Base-by-base conservation (phyloP, 345 rosid species). In the Rhodamnia argentea region DNA sequence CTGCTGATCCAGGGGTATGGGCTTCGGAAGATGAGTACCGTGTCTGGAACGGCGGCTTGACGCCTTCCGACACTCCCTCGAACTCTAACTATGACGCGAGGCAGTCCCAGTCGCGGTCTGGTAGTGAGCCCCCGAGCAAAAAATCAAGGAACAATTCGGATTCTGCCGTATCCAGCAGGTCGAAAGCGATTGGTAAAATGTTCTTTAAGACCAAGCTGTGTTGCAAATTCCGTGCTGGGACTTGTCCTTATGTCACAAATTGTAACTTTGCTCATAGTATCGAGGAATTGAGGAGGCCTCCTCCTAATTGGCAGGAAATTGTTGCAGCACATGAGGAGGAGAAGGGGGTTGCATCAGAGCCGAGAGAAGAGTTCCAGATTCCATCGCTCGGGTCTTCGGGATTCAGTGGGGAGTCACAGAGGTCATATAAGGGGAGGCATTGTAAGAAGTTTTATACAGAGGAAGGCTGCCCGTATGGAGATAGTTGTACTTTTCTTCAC, bases 381-480 rank as follows among this genome's bases (percentile, higher is more conserved):
- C 98, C 97, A 10, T 90, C 96, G 5, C 52, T 96, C 37, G 95
- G 89, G 81, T 89, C 93, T 64, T 83, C 90, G 4, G 88, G 87
- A 37, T 91, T 90, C 75, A 89, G 86, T 62, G 94, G 85, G 75
- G 98, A 94, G 86, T 88, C 93, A 0, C 96, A 88, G 70, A 90
- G 99, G 87, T 93, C 94, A 8, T 94, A 85, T 88, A 97, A 97
- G 90, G 96, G 99, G 83, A 92, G 98, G 82, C 98, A 96, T 88
- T 97, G 99, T 90, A 96, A 97, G 92, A 97, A 97, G 94, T 96
- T 94, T 87, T 97, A 94, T 75, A 96, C 96, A 3, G 98, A 96
- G 88, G 99, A 97, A 90, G 99, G 99, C 54, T 97, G 99, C 76
- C 99, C 99, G 5, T 95, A 97, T 88, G 99, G 99, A 37, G 99